Conservation (phyloP, 1,284 basidiomycete genomes). For the Phellopilus nigrolimitatus region DNA sequence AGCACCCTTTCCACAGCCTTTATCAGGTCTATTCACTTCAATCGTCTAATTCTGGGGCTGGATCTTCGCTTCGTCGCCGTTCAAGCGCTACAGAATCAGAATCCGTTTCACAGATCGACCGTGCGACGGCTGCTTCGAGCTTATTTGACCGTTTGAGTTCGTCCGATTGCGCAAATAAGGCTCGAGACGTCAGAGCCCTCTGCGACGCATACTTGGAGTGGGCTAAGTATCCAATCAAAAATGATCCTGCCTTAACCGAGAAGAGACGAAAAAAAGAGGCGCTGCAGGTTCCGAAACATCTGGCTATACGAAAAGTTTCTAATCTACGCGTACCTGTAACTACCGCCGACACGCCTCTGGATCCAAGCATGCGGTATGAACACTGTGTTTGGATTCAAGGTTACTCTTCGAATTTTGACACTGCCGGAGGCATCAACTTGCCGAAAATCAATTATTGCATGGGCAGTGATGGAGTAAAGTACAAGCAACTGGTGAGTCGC, state of each 20-base stretch:
- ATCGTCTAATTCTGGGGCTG: constrained; percentile 29
- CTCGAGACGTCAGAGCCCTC: constrained; percentile 60
- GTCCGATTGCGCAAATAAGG: constrained; percentile 33
- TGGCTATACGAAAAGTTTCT: constrained; percentile 44
- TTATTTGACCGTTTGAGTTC: constrained; percentile 64
- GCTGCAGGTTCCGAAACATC: constrained; percentile 37
- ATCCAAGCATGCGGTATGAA: constrained; percentile 65
- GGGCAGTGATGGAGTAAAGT: constrained; percentile 63
- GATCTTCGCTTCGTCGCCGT: constrained; percentile 17
- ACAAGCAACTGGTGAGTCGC: constrained; percentile 83
- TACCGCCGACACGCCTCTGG: constrained; percentile 70
- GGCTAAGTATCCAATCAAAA: constrained; percentile 61
- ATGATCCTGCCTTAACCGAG: constrained; percentile 25
- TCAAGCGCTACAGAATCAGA: constrained; percentile 32
- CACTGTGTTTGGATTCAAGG: constrained; percentile 61
- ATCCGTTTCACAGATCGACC: constrained; percentile 42
- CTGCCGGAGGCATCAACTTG: constrained; percentile 76
- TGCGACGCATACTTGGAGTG: constrained; percentile 78
- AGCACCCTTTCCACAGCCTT: constrained; percentile 93
- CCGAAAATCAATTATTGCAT: constrained; percentile 80
- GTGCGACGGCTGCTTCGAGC: constrained; percentile 61
- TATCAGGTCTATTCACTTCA: constrained; percentile 83
- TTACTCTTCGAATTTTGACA: constrained; percentile 58
- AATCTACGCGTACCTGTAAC: constrained; percentile 76
- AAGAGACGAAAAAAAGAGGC: constrained; percentile 25